Conservation (phyloP, 2,329 filamentous ascomycete genomes). For the Xylariaceae sp. region DNA sequence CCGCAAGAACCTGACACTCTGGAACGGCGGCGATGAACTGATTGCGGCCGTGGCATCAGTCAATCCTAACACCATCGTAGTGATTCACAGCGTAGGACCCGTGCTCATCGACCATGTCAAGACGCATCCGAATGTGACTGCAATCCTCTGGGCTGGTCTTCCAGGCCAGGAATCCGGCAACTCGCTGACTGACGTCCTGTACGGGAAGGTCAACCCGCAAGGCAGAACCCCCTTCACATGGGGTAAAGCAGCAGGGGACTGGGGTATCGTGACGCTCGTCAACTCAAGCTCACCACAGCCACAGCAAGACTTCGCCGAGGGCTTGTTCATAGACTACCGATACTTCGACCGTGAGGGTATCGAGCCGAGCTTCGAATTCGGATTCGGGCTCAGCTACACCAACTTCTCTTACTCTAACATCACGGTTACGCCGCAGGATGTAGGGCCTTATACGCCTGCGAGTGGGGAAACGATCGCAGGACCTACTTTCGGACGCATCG, state of each 20-base stretch:
- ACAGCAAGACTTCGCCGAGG: slow-evolving; percentile 77
- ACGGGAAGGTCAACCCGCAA: slow-evolving; percentile 76
- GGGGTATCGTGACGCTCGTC: slow-evolving; percentile 68
- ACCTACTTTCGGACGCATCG: slow-evolving; percentile 65
- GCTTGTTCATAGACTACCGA: slow-evolving; percentile 81
- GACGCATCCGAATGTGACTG: slow-evolving; percentile 76
- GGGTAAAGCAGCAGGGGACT: slow-evolving; percentile 69
- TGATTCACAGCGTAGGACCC: slow-evolving; percentile 84
- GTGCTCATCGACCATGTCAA: slow-evolving; percentile 77
- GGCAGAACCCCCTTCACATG: slow-evolving; percentile 67
- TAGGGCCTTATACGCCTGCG: slow-evolving; percentile 61
- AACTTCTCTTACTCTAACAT: slow-evolving; percentile 77
- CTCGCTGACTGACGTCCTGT: slow-evolving; percentile 77
- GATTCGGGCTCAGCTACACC: slow-evolving; percentile 82
- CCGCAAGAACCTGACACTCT: slow-evolving; percentile 89
- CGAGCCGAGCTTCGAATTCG: slow-evolving; percentile 79
- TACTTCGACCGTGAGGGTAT: slow-evolving; percentile 71
- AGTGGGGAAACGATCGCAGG: slow-evolving; percentile 67
- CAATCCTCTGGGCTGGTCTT: slow-evolving; percentile 79
- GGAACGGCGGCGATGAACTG: slow-evolving; percentile 79
- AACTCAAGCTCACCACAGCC: slow-evolving; percentile 70
- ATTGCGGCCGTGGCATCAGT: slow-evolving; percentile 77
- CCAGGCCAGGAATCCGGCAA: slow-evolving; percentile 85
- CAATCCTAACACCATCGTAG: slow-evolving; percentile 87
- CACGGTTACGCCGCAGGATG: slow-evolving; percentile 54